Percentiles rank a stretch among this genome's conserved stretches.
phyloP scores from a whole-genome alignment of 306 rosid genomes.

The Chamaecrista fasciculata region DNA sequence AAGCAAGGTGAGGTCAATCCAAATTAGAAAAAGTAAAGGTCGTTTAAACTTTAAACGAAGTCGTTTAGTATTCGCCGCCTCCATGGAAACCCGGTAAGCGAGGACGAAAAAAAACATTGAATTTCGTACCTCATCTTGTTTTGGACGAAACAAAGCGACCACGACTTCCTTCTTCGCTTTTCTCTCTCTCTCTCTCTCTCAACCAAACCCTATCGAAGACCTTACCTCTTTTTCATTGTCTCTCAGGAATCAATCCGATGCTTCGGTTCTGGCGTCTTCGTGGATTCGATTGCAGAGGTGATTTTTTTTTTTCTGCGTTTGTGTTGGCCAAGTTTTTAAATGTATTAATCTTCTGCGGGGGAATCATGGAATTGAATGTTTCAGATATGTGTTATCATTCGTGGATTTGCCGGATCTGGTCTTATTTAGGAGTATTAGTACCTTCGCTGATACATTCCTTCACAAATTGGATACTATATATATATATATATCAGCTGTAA shows the following conservation, averaged over 20 bases:
- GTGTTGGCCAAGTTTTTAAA: neutral
- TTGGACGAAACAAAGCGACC: constrained; percentile 18
- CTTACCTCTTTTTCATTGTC: neutral
- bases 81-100: neutral
- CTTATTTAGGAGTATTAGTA: neutral
- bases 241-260: constrained; percentile 24
- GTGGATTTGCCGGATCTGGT: constrained; percentile 41
- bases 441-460: neutral
- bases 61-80: constrained; percentile 31
- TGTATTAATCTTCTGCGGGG: neutral
- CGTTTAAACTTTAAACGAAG: constrained; percentile 38
- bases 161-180: neutral
- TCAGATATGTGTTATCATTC: neutral
- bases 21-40: neutral
- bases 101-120: neutral
- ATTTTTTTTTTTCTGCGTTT: neutral
- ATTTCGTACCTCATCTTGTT: constrained; percentile 28
- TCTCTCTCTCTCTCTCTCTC: constrained; percentile 11
- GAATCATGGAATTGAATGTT: constrained; percentile 9
- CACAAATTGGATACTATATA: neutral
- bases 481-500: neutral
- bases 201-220: constrained; percentile 50
- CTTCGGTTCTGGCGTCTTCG: neutral
- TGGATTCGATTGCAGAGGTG: constrained; percentile 42
- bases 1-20: neutral